Percentiles rank a stretch among this genome's conserved stretches.
These are phyloP conservation scores for Scheffersomyces ergatensis DNA, from an alignment of 805 yeast species.

Conservation along the genomic window DNA sequence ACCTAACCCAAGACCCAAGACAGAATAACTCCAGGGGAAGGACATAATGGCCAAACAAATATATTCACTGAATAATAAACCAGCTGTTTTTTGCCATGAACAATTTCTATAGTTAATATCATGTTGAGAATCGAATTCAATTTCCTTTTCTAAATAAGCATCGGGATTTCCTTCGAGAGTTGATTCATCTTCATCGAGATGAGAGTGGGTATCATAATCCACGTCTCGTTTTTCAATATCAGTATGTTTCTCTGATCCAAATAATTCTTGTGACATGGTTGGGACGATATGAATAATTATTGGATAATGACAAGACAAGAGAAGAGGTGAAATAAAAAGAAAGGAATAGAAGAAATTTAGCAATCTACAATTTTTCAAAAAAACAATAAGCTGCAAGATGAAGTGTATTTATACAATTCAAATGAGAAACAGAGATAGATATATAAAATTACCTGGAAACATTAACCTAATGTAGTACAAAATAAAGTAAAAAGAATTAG, in stretches of 20 bases:
- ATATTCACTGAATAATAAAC: conserved; percentile 58
- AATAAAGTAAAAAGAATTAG: no score
- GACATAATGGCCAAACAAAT: conserved; percentile 63
- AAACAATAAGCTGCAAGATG: no score
- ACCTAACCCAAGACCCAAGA: conserved; percentile 58
- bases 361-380: no score
- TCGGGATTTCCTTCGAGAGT: conserved; percentile 10
- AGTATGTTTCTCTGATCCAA: not conserved
- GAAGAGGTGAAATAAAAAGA: no score
- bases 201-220: not conserved
- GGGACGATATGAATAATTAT: no score
- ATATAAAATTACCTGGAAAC: no score
- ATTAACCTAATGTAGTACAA: no score
- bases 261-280: not conserved
- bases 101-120: conserved; percentile 49
- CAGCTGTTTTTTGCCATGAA: conserved; percentile 60
- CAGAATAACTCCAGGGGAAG: conserved; percentile 66
- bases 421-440: no score
- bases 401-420: no score
- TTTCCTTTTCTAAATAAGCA: conserved; percentile 8
- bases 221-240: not conserved
- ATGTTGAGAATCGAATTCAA: conserved; percentile 13
- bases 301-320: no score
- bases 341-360: no score
- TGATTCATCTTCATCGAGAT: not conserved